These are phyloP conservation scores for Aspergillus diversus DNA, from an alignment of 495 filamentous ascomycete genomes.

Conservation along the genomic window DNA sequence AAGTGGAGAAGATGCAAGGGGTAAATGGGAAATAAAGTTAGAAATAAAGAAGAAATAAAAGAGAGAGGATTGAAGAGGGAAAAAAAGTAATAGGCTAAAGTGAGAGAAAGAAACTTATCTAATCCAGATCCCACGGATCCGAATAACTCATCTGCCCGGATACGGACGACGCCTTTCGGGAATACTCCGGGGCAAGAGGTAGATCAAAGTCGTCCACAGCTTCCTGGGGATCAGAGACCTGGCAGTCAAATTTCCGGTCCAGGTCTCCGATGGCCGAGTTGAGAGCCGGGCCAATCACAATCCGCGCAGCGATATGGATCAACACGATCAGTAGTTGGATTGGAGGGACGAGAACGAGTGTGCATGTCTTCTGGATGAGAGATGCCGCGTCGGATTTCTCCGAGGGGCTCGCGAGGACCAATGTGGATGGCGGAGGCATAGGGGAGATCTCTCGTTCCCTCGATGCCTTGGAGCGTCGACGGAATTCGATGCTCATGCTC, in stretches of 20 bases:
- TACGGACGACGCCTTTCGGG: constrained; percentile 29
- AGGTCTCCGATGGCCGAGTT: constrained; percentile 27
- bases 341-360: constrained; percentile 75
- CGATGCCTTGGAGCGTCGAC: constrained; percentile 55
- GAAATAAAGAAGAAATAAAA: not conserved
- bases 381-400: constrained; percentile 61
- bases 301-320: constrained; percentile 75
- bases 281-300: constrained; percentile 58
- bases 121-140: constrained; percentile 42
- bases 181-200: constrained; percentile 41
- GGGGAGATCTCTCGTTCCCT: constrained; percentile 69
- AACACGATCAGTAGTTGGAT: constrained; percentile 75
- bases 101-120: constrained; percentile 25
- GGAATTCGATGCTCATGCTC: constrained; percentile 54
- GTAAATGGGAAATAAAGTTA: constrained; percentile 4
- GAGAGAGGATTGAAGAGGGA: constrained; percentile 1
- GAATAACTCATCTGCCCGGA: constrained; percentile 33
- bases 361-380: constrained; percentile 74
- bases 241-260: constrained; percentile 24
- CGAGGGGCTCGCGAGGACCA: constrained; percentile 54
- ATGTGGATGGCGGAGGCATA: constrained; percentile 65
- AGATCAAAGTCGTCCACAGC: constrained; percentile 48
- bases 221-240: constrained; percentile 23
- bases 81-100: not conserved
- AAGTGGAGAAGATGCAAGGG: constrained; percentile 5